Base-by-base conservation (phyloP, 2,329 filamentous ascomycete species). In the Aspergillus sclerotialis region DNA sequence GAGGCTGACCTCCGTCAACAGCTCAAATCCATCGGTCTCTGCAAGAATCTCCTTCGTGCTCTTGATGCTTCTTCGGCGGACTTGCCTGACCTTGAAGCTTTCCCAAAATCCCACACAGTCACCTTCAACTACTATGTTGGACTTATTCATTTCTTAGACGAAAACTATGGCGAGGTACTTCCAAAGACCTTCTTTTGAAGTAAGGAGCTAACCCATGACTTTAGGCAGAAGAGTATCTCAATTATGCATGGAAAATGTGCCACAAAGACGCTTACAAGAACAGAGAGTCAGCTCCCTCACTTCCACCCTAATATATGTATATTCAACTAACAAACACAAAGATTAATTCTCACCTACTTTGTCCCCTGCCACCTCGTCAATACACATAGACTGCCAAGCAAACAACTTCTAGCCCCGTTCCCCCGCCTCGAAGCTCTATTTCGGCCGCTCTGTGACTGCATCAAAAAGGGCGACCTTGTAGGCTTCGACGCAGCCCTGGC, bases 61-160 rank as follows among this genome's bases (percentile, higher is more conserved):
- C 72, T 98, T 30, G 74, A 81, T 30, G 89, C 88, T 9, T 82
- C 84, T 35, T 69, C 70, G 40, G 75, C 77, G 28, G 90, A 98
- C 50, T 82, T 98, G 67, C 92, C 92, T 1, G 68, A 76, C 0
- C 69, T 95, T 18, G 73, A 82, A 11, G 69, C 75, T 10, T 98
- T 94, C 50, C 90, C 92, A 1, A 86, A 82, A 54, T 82, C 89
- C 3, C 92, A 98, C 53, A 79, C 87, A 43, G 89, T 95, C 26
- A 95, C 90, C 0, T 98, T 94, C 67, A 90, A 88, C 55, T 98
- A 95, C 64, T 96, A 95, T 56, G 78, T 89, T 45, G 92, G 92
- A 8, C 85, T 98, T 4, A 76, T 98, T n/a, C 76, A 80, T 38
- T 98, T 98, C 56, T 64, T 98, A 4, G 89, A 96, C 43, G 93